Conservation (phyloP, 140 eudicot species). For the Anethum foeniculum region DNA sequence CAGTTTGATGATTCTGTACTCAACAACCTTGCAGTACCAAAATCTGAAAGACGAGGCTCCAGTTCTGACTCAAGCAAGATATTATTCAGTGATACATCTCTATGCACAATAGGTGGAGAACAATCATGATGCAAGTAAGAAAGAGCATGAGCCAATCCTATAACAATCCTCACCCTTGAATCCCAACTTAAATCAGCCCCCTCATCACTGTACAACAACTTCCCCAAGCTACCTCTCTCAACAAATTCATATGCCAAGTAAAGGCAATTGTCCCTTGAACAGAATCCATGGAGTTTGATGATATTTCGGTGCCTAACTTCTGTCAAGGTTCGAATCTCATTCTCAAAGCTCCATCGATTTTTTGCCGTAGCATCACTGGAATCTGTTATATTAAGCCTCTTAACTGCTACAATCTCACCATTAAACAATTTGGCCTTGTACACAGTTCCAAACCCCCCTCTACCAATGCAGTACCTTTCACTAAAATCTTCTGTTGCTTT, state of each 20-base stretch:
- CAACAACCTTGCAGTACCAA: slow-evolving; percentile 79
- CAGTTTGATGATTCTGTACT: slow-evolving; percentile 52
- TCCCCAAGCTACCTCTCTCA: slow-evolving; percentile 90
- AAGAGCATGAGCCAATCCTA: slow-evolving; percentile 78
- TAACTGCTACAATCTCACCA: slow-evolving; percentile 70
- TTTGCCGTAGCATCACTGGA: slow-evolving; percentile 34
- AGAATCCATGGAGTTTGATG: slow-evolving; percentile 70
- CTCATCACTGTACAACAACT: slow-evolving; percentile 33
- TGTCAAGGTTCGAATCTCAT: slow-evolving; percentile 76
- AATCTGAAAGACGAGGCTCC: slow-evolving; percentile 74
- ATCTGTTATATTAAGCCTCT: slow-evolving; percentile 42
- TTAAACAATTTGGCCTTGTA: slow-evolving; percentile 52
- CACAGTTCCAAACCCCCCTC: slow-evolving; percentile 85
- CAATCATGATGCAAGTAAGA: slow-evolving; percentile 97
- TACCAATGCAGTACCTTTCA: slow-evolving; percentile 63
- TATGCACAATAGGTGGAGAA: slow-evolving; percentile 67
- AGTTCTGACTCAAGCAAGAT: slow-evolving; percentile 57
- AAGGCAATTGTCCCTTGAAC: slow-evolving; percentile 50
- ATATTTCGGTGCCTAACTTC: slow-evolving; percentile 84
- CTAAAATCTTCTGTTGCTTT: slow-evolving; percentile 71
- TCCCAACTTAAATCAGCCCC: slow-evolving; percentile 56
- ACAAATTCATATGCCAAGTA: slow-evolving; percentile 75
- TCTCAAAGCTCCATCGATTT: slow-evolving; percentile 63
- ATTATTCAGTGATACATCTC: slow-evolving; percentile 66
- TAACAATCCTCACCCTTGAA: slow-evolving; percentile 56